phyloP scores from a whole-genome alignment of 208 protist genomes.

The Jaenimonas drosophilae region DNA sequence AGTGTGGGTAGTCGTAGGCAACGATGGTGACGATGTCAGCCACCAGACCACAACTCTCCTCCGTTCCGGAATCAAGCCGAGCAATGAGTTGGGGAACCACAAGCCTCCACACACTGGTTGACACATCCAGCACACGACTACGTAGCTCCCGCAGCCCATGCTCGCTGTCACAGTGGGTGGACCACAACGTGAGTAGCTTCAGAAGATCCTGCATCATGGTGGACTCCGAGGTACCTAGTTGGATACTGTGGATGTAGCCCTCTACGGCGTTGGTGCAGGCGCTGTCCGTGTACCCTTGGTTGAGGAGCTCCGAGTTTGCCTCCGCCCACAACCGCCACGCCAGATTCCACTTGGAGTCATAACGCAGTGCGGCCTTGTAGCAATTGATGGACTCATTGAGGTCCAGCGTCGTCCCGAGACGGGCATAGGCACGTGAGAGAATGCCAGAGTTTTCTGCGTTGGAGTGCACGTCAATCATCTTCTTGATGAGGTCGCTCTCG shows the following conservation, averaged over 20 bases:
- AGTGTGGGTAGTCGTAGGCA: conserved; percentile 95
- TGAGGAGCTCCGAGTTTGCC: conserved; percentile 53
- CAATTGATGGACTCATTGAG: conserved; percentile 53
- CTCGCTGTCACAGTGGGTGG: conserved; percentile 79
- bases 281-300: conserved; percentile 23
- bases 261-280: conserved; percentile 69
- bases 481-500: conserved; percentile 70
- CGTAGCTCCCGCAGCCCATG: conserved; percentile 71
- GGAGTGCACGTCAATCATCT: conserved; percentile 78
- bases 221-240: conserved; percentile 62
- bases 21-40: conserved; percentile 91
- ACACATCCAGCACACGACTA: conserved; percentile 89
- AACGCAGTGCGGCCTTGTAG: conserved; percentile 62
- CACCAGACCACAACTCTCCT: conserved; percentile 89
- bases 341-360: conserved; percentile 77
- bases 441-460: conserved; percentile 57
- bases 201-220: conserved; percentile 96
- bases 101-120: conserved; percentile 96
- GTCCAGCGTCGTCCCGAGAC: conserved; percentile 53
- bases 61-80: conserved; percentile 89
- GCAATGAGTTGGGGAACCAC: conserved; percentile 99
- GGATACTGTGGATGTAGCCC: conserved; percentile 78
- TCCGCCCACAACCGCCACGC: conserved; percentile 81
- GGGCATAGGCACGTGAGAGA: conserved; percentile 57
- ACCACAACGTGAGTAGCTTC: conserved; percentile 97